Evolutionary conservation across 805 yeast species (phyloP), one percentile per base, ranked within the genome.

Genomic region (Tetrapisispora nanseiensis): DNA sequence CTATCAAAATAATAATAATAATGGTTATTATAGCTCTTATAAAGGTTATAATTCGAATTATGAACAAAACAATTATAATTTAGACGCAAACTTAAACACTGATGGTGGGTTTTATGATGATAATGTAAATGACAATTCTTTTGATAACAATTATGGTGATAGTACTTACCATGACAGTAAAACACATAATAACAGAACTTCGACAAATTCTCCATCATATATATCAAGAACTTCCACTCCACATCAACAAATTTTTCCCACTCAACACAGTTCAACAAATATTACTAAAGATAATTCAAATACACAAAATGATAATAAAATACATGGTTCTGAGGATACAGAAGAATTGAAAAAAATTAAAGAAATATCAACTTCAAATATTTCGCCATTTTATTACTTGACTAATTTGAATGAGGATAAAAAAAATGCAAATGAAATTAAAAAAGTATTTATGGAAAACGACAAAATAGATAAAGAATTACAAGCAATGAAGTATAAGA

Each of bases 391-490:
- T 21, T 35, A 48, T 31, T 51, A 50, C 41, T 43, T 55, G 29
- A 55, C 60, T 12, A 50, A 51, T 15, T 39, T 49, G 11, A 28
- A 40, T 27, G 33, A 44, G 15, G 44, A 43, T 18, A 48, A 50
- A 19, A 37, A 43, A 2, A 39, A 18, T 19, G 44, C 43, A 37
- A 41, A 42, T 15, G 46, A 50, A 18, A 49, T 50, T 13, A 51
- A 48, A 30, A 47, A 46, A 23, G 41, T 54, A 0, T 46, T 53
- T 20, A 32, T 43, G 8, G 57, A 51, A 24, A 51, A 51, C 32
- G 55, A 50, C 12, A 39, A 33, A 3, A 44, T 60, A 20, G 64
- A 63, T 30, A 39, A 42, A 7, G 46, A 49, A 19, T 34, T 63
- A 15, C 49, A 52, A 30, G 54, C 52, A 4, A 45, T 50, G 20